Evolutionary conservation across 352 stramenopile species (phyloP), one percentile per base, ranked within the genome.

Genomic region (Globisporangium mamillatum): DNA sequence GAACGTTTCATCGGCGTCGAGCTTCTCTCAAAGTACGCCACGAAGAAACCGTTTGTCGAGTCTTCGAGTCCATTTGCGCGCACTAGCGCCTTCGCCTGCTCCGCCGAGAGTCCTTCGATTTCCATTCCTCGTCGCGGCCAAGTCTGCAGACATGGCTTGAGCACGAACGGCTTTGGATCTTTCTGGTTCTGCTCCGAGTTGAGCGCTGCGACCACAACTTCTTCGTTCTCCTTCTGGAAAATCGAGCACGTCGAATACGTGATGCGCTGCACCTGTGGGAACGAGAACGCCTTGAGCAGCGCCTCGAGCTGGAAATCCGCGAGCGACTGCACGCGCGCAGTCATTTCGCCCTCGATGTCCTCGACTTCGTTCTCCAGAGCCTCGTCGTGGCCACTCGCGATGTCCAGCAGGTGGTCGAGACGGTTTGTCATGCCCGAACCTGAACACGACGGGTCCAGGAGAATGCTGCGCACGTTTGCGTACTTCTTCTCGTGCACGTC

Each of bases 191-290:
- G 75, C 1, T 80, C 60, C 20, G 85, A 90, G 34, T 74, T 69
- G 38, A 99, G 76, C n/a, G 96, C 93, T 10, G 86, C 80, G 27
- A 76, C 69, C 25, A 99, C 95, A 16, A 99, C 97, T 53, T 86
- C 80, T 80, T 99, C 97, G 75, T 99, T 98, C 75, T 99, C 97
- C 69, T 97, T 89, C 54, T 93, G 81, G 76, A 99, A 96, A 48
- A 99, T 84, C 14, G 94, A 99, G 78, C 97, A 99, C 36, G 97
- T 99, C 24, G 96, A 99, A 79, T 99, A 99, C 22, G 97, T 93
- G 55, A 99, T 90, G 36, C 89, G 86, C 70, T 98, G 74, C 1
- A 98, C 96, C 64, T 95, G 74, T 2, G 94, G 91, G 76, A 99
- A 99, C 64, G 75, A 97, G 67, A 98, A 97, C 0, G 95, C 93